Evolutionary conservation across 148 eudicot genomes (phyloP).

Genomic region (Vaccinium macrocarpon): DNA sequence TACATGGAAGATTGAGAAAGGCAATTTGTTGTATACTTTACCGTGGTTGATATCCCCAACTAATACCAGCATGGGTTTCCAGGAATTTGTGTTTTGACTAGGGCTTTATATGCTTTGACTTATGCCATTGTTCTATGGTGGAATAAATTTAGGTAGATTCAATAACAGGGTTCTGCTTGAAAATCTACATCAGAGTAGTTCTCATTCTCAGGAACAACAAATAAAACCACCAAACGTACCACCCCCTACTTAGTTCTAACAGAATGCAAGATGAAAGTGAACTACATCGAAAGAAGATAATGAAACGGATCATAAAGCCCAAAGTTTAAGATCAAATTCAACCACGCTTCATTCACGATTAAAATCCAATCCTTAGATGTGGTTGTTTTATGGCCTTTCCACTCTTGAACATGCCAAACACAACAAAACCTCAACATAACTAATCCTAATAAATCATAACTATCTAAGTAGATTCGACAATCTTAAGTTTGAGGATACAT

Average conservation of each 20-base stretch:
- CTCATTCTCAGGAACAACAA: background rate
- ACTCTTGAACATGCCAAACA: background rate
- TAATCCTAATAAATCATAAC: background rate
- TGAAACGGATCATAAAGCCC: background rate
- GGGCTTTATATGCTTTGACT: background rate
- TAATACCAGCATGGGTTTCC: background rate
- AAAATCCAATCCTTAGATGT: background rate
- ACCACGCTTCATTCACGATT: background rate
- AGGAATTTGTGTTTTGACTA: background rate
- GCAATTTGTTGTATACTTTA: background rate
- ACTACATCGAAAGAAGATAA: background rate
- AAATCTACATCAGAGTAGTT: background rate
- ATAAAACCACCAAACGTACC: background rate
- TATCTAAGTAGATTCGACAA: background rate
- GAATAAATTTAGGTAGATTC: background rate
- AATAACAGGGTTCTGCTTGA: background rate
- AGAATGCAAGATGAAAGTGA: background rate
- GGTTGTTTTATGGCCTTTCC: background rate
- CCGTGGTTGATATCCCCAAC: background rate
- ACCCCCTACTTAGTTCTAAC: background rate
- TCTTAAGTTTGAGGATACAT: background rate
- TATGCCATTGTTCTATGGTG: background rate
- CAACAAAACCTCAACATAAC: background rate
- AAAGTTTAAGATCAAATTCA: background rate
- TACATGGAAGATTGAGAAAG: background rate